Conservation (phyloP, 177 flowering plant genomes). For the Vitis hybrid region DNA sequence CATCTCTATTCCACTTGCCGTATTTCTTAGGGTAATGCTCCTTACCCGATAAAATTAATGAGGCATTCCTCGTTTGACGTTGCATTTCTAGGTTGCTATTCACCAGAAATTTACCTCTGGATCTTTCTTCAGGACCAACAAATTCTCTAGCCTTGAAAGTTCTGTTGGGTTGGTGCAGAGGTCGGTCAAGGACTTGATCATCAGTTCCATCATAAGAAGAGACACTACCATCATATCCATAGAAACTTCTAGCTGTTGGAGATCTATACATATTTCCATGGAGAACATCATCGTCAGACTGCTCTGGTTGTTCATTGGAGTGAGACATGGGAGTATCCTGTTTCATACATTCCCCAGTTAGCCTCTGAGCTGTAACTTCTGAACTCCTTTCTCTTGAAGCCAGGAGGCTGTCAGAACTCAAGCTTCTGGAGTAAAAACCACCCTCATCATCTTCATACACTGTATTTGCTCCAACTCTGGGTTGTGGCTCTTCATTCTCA, state of each 20-base stretch:
- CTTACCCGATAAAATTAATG: conserved; percentile 18
- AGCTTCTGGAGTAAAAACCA: conserved; percentile 12
- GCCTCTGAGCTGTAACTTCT: conserved; percentile 8
- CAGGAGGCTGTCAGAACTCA: conserved; percentile 10
- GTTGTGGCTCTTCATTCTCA: conserved; percentile 21
- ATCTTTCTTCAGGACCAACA: conserved; percentile 17
- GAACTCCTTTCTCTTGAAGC: conserved; percentile 9
- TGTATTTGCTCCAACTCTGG: conserved; percentile 12
- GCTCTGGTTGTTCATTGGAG: conserved; percentile 26
- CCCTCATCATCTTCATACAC: conserved; percentile 11
- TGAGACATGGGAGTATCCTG: conserved; percentile 16
- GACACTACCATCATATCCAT: conserved; percentile 56
- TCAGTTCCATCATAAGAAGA: conserved; percentile 61
- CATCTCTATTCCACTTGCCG: conserved; percentile 21
- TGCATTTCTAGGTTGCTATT: conserved; percentile 22
- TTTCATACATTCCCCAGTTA: conserved; percentile 15
- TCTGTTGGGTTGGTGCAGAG: conserved; percentile 13
- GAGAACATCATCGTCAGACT: conserved; percentile 18
- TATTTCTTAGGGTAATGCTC: conserved; percentile 11
- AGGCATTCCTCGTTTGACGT: conserved; percentile 18
- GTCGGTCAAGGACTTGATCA: conserved; percentile 32
- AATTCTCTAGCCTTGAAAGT: conserved; percentile 15
- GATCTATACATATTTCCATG: conserved; percentile 27
- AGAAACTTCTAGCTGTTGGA: conserved; percentile 33
- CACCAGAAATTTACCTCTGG: conserved; percentile 16